phyloP scores from a whole-genome alignment of 1,284 basidiomycete genomes.

The Tilletia setariae region DNA sequence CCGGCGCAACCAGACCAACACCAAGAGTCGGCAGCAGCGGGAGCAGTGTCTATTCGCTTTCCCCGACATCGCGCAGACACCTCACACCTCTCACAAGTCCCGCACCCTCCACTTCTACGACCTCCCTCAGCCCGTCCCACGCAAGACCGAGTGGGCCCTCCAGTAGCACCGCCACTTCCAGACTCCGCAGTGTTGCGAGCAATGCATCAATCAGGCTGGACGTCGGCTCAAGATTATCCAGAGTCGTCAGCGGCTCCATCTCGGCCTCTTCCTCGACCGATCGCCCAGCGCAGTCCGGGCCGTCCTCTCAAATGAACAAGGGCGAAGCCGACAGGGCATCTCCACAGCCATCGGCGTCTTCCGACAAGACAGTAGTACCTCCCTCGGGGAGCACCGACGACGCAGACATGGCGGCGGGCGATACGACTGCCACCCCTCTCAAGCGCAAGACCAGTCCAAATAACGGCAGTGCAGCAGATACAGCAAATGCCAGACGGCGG shows the following conservation, averaged over 20 bases:
- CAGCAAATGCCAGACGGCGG: not conserved
- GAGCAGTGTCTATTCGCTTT: slow-evolving; percentile 11
- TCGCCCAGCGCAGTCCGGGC: too few relatives aligned
- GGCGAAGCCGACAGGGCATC: not conserved
- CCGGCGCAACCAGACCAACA: too few relatives aligned
- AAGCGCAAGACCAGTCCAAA: slow-evolving; percentile 5
- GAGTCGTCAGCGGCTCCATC: not conserved
- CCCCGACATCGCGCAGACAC: slow-evolving; percentile 1
- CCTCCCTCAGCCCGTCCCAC: slow-evolving; percentile 12
- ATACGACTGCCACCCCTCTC: not conserved
- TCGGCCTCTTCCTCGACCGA: not conserved
- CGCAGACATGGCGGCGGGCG: not conserved
- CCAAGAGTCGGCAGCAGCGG: not conserved
- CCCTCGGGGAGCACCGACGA: not conserved
- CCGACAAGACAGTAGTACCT: not conserved
- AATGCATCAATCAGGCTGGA: slow-evolving; percentile 3
- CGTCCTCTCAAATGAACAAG: not conserved
- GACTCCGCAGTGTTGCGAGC: slow-evolving; percentile 3
- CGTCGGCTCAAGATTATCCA: not conserved
- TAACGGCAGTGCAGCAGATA: not conserved
- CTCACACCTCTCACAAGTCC: slow-evolving; percentile 8
- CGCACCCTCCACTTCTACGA: not conserved
- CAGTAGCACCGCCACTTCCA: not conserved
- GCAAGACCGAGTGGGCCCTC: not conserved
- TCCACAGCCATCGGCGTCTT: not conserved